These are phyloP conservation scores for Pseudogymnoascus sp. DNA, from an alignment of 2,329 filamentous ascomycete species.

Conservation along the genomic window DNA sequence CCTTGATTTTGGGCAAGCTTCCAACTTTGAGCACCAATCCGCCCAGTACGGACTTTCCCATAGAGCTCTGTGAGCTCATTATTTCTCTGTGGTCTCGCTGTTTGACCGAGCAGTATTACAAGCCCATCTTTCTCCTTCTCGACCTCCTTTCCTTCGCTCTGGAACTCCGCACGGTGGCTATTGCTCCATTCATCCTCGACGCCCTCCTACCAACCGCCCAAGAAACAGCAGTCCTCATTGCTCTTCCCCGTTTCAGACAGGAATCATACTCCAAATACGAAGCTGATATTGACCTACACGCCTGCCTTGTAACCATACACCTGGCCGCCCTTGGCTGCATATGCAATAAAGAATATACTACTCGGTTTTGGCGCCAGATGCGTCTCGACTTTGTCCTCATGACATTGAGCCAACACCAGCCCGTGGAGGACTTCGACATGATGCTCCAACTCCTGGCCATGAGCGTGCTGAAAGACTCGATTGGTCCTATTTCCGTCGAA, in stretches of 20 bases:
- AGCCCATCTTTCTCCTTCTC: constrained; percentile 56
- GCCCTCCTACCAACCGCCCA: constrained; percentile 47
- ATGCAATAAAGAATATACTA: constrained; percentile 24
- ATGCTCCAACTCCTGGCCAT: constrained; percentile 60
- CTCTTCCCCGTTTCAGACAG: constrained; percentile 35
- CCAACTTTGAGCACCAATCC: constrained; percentile 44
- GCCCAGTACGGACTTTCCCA: constrained; percentile 43
- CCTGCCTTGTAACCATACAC: constrained; percentile 59
- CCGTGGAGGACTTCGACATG: constrained; percentile 50
- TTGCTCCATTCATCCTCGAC: constrained; percentile 50
- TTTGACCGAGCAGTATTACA: constrained; percentile 50
- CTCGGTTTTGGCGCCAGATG: constrained; percentile 50
- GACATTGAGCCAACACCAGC: constrained; percentile 59
- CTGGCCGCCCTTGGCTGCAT: constrained; percentile 52
- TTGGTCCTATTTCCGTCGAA: constrained; percentile 53
- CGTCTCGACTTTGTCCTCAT: constrained; percentile 58
- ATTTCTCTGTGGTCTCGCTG: constrained; percentile 62
- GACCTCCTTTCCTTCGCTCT: constrained; percentile 57
- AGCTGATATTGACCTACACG: constrained; percentile 50
- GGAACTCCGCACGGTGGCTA: constrained; percentile 48
- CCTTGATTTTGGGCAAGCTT: constrained; percentile 59
- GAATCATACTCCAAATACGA: constrained; percentile 39
- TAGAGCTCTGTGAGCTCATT: constrained; percentile 55
- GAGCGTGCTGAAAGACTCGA: constrained; percentile 52
- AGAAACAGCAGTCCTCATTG: constrained; percentile 47